Percentiles rank a stretch among this genome's conserved stretches.
Evolutionary conservation across 441 rosid genomes (phyloP).

Genomic region (Euphorbia celastroides): DNA sequence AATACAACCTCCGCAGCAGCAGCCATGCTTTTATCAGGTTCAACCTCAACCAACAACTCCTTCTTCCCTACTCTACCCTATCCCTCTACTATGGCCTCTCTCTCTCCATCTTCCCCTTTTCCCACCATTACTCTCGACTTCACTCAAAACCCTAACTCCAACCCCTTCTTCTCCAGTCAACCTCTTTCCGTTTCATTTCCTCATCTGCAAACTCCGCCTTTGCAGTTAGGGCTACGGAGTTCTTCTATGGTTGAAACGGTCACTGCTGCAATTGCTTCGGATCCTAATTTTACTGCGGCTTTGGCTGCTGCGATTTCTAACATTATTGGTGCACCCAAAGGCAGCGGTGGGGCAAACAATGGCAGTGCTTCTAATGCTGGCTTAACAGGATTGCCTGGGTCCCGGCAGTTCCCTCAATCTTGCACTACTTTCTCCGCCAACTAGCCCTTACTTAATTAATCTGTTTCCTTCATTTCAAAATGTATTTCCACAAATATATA

Average conservation of each 20-base stretch:
- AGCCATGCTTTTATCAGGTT: conserved; percentile 77
- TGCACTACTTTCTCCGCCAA: conserved; percentile 86
- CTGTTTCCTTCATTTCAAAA: background rate
- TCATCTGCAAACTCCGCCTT: conserved; percentile 32
- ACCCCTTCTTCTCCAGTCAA: conserved; percentile 28
- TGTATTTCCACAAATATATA: too few species aligned
- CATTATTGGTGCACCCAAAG: conserved; percentile 39
- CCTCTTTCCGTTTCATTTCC: conserved; percentile 26
- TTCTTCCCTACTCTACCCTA: conserved; percentile 57
- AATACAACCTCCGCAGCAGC: conserved; percentile 83
- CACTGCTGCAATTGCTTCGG: conserved; percentile 65
- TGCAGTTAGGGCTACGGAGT: conserved; percentile 21
- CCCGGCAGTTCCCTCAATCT: conserved; percentile 82
- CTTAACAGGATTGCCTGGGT: conserved; percentile 44
- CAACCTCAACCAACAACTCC: conserved; percentile 83
- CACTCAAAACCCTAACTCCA: conserved; percentile 53
- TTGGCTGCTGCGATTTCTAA: conserved; percentile 80
- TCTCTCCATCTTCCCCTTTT: conserved; percentile 71
- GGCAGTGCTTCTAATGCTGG: conserved; percentile 18
- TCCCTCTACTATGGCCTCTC: conserved; percentile 60
- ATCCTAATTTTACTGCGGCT: conserved; percentile 87
- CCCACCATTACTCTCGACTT: conserved; percentile 74
- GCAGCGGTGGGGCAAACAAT: conserved; percentile 20
- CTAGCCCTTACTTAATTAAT: conserved; percentile 15
- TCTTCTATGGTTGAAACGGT: conserved; percentile 47